Base-by-base conservation (phyloP, 2,329 filamentous ascomycete genomes). In the Diaporthe longicolla region DNA sequence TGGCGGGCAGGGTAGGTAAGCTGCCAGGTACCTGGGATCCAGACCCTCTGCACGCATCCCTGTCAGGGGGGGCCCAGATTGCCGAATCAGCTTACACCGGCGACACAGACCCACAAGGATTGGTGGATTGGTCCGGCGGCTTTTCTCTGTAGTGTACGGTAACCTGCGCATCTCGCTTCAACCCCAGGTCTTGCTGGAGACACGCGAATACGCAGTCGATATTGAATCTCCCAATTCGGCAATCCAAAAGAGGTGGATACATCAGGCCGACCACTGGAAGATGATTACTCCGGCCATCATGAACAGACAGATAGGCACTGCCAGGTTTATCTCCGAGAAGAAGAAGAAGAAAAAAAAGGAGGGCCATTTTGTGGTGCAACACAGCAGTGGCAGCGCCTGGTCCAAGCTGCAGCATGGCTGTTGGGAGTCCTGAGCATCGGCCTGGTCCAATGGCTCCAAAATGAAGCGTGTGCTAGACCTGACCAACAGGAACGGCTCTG, bases 11-110 rank as follows among this genome's bases (percentile, higher is more conserved):
- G 55, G 32, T 40, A 19, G 35, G 35, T 8, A 48, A 48, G 45
- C 19, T 48, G 26, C 37, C 37, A 45, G 58, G 59, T 63, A 63
- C 59, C 59, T 43, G 40, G 54, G 15, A 13, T 37, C 57, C 48
- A 63, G 55, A 35, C 24, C 35, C 40, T 45, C 40, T 37, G 40
- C n/a, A 24, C 15, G 10, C 19, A 55, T 43, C 70, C 70, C 24
- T 54, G 70, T 55, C 57, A 63, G 57, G 37, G 37, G 37, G 37
- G 35, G 29, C 35, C 21, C 24, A 26, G 32, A 6, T 35, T 32
- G 32, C 32, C 70, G 57, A 71, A 71, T 71, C 70, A 71, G 69
- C 69, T 71, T 71, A 71, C 69, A 71, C 45, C 17, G 29, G 11
- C 37, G 45, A 52, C 24, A 13, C 21, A 24, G 69, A 17, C 58